Evolutionary conservation across 2,329 filamentous ascomycete species (phyloP).

Genomic region (Claviceps fusiformis): DNA sequence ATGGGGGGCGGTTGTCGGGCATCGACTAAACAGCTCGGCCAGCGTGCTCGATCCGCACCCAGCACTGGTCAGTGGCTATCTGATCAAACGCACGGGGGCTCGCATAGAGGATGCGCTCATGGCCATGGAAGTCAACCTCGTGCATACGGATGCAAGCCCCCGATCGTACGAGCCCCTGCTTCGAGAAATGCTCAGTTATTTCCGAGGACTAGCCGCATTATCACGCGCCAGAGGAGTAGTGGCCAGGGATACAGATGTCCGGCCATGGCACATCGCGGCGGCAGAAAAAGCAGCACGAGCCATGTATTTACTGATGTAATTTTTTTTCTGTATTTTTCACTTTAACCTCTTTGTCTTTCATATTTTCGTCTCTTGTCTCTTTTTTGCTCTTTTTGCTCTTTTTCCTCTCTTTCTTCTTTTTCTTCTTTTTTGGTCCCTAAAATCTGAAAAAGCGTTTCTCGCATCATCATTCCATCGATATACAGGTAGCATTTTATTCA

Average conservation of each 20-base stretch:
- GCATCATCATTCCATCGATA: not conserved
- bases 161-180: slow-evolving; percentile 50
- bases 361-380: not conserved
- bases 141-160: slow-evolving; percentile 39
- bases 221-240: slow-evolving; percentile 52
- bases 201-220: slow-evolving; percentile 53
- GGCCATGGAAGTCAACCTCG: slow-evolving; percentile 49
- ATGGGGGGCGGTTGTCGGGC: slow-evolving; percentile 59
- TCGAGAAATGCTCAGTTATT: slow-evolving; percentile 57
- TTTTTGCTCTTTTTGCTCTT: not conserved
- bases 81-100: slow-evolving; percentile 48
- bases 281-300: slow-evolving; percentile 55
- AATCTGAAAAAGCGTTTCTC: too few species aligned
- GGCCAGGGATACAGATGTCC: slow-evolving; percentile 43
- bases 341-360: not conserved
- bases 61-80: slow-evolving; percentile 49
- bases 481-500: not conserved
- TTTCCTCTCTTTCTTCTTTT: too few species aligned
- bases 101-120: slow-evolving; percentile 43
- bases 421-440: too few species aligned
- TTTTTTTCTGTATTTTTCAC: not conserved
- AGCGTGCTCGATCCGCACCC: slow-evolving; percentile 41
- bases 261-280: slow-evolving; percentile 66
- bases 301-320: slow-evolving; percentile 50
- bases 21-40: slow-evolving; percentile 48